Evolutionary conservation across 306 rosid genomes (phyloP), one percentile per base, ranked within the genome.

Genomic region (Comarum palustre): DNA sequence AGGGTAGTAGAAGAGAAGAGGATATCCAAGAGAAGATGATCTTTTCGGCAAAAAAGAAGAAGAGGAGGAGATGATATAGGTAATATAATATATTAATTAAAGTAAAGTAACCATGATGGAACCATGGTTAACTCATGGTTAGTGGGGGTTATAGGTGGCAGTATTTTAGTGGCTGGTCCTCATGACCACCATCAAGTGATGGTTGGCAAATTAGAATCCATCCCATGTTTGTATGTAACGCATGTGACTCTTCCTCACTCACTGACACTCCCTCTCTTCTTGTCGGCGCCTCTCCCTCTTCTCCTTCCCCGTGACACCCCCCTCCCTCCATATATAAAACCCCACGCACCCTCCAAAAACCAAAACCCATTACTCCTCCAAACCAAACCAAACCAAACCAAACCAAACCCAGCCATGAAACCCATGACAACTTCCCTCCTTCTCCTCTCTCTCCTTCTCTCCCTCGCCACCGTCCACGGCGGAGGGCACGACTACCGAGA

Each of bases 231-330:
- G 38, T 60, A 31, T 31, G 66, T 29, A 60, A 60, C 41, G 66
- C 66, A 60, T 60, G 66, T 60, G 64, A 59, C 38, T 58, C 64
- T 25, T 19, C 29, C 24, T 20, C 60, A 76, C 82, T 38, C 51
- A 14, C 51, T 46, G 45, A 41, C 45, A 41, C 45, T 2, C 59
- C n/a, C 8, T 39, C 8, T 29, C 39, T 11, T 12, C 19, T 54
- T 70, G 78, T 77, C 73, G 82, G 81, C 73, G 55, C 27, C 31
- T 14, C 66, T 25, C 76, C 69, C 77, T 79, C 68, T 52, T 9
- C 71, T 81, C 68, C 79, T 88, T 80, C 34, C 90, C 84, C 92
- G 92, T 89, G 95, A 87, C 82, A 13, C 80, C 16, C 77, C 50
- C 62, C 6, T 8, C 71, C 58, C 38, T 1, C 66, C 59, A 38